Base-by-base conservation (phyloP, 1,284 basidiomycete genomes). In the Apiotrichum brassicae region DNA sequence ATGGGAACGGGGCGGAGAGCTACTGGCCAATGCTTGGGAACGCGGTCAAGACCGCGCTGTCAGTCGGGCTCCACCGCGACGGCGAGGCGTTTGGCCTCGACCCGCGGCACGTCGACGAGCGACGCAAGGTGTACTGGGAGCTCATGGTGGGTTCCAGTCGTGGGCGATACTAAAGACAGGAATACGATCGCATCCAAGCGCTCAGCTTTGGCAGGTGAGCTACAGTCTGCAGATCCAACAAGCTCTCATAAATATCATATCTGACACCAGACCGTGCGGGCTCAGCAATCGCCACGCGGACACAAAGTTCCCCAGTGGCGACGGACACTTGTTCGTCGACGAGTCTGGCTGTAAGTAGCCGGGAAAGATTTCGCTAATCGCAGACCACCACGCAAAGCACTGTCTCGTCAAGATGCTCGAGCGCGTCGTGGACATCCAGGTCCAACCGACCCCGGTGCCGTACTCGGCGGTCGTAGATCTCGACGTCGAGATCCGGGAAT, bases 21-120 rank as follows among this genome's bases (percentile, higher is more conserved):
- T 70, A 63, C 49, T 72, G 70, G 70, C 68, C 69, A 1, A 64
- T 71, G 20, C 58, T 71, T 2, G 70, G 70, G 9, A 59, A 59
- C 9, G 65, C 66, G 3, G 56, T 67, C 46, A 68, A 71, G 34
- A 53, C 64, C 9, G 65, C 66, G 4, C 61, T 64, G 24, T 60
- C 61, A 24, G 65, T 69, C n/a, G 70, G 70, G 0, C 48, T 72
- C 3, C 70, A 72, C 54, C 63, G 70, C 6, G 68, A 72, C 56
- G 70, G 67, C n/a, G 56, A 61, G 14, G 46, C 54, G 2, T 72
- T 68, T 32, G 68, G 65, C 3, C 52, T 72, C 19, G 65, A 65
- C 0, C 43, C 53, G 4, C 61, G 63, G 28, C 68, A 71, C 40
- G 58, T 65, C 8, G 68, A 66, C 36, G 68, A 68, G 39, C 49